These are phyloP conservation scores for Cryomyces minteri DNA, from an alignment of 495 filamentous ascomycete genomes.

Conservation along the genomic window DNA sequence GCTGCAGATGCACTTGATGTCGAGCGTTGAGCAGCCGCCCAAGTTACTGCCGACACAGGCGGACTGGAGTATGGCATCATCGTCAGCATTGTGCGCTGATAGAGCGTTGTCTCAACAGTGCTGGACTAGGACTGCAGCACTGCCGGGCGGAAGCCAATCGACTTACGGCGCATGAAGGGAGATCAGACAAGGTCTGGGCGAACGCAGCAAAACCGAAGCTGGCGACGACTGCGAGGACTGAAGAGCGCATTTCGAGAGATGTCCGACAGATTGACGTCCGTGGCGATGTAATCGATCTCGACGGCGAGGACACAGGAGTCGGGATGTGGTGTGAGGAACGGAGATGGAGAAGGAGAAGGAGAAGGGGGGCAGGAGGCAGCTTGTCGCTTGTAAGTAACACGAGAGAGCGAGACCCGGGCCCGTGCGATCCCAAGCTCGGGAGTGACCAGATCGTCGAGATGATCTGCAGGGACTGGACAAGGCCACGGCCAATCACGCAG, in stretches of 20 bases:
- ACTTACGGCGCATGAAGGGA: neutral
- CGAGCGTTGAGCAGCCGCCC: slow-evolving; percentile 32
- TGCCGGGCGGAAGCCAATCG: neutral
- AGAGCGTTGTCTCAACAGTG: neutral
- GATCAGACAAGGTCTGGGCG: neutral
- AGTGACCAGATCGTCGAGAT: no score
- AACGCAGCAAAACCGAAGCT: neutral
- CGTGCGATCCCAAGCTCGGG: no score
- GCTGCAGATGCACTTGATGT: slow-evolving; percentile 52
- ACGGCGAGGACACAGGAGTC: neutral
- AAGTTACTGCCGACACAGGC: slow-evolving; percentile 9
- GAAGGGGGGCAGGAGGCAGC: neutral
- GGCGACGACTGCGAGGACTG: neutral
- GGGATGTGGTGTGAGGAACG: neutral
- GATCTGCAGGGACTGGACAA: no score
- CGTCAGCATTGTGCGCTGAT: neutral
- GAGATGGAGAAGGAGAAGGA: neutral
- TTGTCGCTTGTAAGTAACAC: neutral
- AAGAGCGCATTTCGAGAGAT: neutral
- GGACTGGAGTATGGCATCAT: neutral
- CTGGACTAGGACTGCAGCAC: neutral
- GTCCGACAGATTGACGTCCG: neutral
- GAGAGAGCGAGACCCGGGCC: no score
- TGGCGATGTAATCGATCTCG: neutral
- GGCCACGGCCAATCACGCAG: no score